phyloP scores from a whole-genome alignment of 176 grass and related monocot genomes.

The Oryza rufipogon region DNA sequence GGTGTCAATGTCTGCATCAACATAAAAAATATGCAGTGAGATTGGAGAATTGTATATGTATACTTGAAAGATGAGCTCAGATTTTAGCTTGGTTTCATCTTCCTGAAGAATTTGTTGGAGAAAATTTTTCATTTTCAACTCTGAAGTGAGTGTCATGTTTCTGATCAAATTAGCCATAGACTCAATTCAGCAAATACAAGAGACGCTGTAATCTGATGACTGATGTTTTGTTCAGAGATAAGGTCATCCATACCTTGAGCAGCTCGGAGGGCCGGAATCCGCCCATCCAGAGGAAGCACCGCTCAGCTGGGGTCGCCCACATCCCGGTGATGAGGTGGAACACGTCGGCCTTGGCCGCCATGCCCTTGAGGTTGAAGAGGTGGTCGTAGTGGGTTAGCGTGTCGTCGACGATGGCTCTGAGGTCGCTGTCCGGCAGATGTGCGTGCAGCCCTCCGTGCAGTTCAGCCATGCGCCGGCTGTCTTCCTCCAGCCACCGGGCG shows the following conservation, averaged over 20 bases:
- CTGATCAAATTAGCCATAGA: background rate
- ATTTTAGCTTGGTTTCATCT: background rate
- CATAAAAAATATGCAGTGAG: conserved; percentile 2
- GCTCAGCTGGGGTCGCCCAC: conserved; percentile 71
- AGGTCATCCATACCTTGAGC: conserved; percentile 60
- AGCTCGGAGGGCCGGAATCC: conserved; percentile 92
- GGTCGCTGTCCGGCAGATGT: conserved; percentile 60
- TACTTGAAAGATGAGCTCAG: background rate
- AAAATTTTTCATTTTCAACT: background rate
- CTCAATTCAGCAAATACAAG: background rate
- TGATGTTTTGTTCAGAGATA: background rate
- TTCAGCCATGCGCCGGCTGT: conserved; percentile 58
- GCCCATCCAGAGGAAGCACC: conserved; percentile 92
- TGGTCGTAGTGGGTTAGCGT: conserved; percentile 66
- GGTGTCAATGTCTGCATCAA: conserved; percentile 61
- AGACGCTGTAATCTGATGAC: background rate
- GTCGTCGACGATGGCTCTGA: conserved; percentile 68
- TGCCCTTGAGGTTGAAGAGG: conserved; percentile 67
- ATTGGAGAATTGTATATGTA: conserved; percentile 19
- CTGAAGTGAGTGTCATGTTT: background rate
- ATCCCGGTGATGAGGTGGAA: conserved; percentile 85
- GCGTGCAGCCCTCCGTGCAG: conserved; percentile 59
- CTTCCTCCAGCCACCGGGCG: conserved; percentile 63
- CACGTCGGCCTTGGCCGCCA: conserved; percentile 57
- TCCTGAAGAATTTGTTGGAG: background rate